Percentiles rank a stretch among this genome's conserved stretches.
phyloP scores from a whole-genome alignment of 257 asterid genomes.

The Ehretia macrophylla region DNA sequence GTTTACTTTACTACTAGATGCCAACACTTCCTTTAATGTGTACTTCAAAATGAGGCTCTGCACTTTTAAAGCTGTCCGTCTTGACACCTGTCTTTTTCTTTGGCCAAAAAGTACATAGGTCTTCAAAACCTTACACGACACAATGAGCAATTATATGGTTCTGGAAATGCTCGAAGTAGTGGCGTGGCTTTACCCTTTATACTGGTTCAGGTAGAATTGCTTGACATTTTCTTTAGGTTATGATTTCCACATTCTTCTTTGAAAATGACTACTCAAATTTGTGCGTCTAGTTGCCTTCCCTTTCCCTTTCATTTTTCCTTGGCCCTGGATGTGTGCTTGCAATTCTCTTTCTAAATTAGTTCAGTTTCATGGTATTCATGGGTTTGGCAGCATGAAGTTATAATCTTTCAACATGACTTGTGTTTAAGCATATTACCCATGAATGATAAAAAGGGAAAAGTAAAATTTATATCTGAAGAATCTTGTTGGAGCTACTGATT shows the following conservation, averaged over 20 bases:
- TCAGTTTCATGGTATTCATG: too few species aligned
- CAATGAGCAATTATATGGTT: conserved; percentile 71
- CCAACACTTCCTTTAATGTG: not conserved
- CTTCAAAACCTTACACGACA: conserved; percentile 84
- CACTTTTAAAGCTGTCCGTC: not conserved
- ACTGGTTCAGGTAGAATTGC: conserved; percentile 76
- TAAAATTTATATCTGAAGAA: too few species aligned
- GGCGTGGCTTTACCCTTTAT: conserved; percentile 97
- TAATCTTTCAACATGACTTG: too few species aligned
- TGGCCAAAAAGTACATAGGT: conserved; percentile 48
- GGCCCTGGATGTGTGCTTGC: too few species aligned
- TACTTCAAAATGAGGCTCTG: not conserved
- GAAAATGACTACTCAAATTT: not conserved
- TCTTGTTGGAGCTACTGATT: too few species aligned
- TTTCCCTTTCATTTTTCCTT: too few species aligned
- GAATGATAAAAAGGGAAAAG: too few species aligned
- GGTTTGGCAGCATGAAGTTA: too few species aligned
- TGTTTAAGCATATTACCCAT: too few species aligned
- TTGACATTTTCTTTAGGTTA: conserved; percentile 7
- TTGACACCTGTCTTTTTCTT: conserved; percentile 8
- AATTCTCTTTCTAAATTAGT: too few species aligned
- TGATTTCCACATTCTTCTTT: not conserved
- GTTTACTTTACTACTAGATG: not conserved
- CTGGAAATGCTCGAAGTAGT: conserved; percentile 90
- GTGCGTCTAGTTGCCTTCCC: too few species aligned